Percentiles rank a stretch among this genome's conserved stretches.
These are phyloP conservation scores for Bruguiera gymnorhiza DNA, from an alignment of 345 rosid species.

Conservation along the genomic window DNA sequence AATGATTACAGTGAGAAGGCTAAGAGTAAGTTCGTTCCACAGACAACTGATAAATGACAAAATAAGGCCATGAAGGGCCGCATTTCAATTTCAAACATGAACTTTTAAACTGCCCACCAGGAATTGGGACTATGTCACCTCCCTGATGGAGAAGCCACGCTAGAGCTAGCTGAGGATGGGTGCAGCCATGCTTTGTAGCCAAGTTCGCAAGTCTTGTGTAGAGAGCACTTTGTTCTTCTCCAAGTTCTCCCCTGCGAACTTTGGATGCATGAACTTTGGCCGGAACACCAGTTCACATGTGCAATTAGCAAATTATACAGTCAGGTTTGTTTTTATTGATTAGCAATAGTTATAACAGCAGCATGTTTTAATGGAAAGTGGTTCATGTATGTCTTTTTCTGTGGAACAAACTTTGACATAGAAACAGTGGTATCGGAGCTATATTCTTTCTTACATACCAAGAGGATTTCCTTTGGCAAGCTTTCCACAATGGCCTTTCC, in stretches of 20 bases:
- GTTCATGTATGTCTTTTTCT: too few species aligned
- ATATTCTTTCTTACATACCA: constrained; percentile 23
- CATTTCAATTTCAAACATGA: too few species aligned
- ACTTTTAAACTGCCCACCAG: constrained; percentile 19
- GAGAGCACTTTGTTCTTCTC: constrained; percentile 47
- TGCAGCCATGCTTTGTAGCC: constrained; percentile 41
- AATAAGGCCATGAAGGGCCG: too few species aligned
- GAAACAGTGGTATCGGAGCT: neutral
- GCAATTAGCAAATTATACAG: neutral
- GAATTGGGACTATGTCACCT: constrained; percentile 46
- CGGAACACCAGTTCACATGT: neutral
- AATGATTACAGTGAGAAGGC: neutral
- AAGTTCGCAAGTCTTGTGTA: constrained; percentile 28
- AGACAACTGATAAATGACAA: too few species aligned
- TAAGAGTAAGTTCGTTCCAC: neutral
- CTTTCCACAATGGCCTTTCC: constrained; percentile 38
- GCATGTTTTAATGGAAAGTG: neutral
- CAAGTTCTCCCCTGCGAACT: constrained; percentile 37
- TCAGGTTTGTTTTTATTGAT: neutral
- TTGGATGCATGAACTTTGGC: constrained; percentile 31
- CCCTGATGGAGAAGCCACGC: constrained; percentile 54
- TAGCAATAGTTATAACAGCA: neutral
- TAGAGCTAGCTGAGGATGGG: constrained; percentile 45
- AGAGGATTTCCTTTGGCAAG: constrained; percentile 14
- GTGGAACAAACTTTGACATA: neutral